Base-by-base conservation (phyloP, 2,329 filamentous ascomycete genomes). In the Ceratocystis lukuohia region DNA sequence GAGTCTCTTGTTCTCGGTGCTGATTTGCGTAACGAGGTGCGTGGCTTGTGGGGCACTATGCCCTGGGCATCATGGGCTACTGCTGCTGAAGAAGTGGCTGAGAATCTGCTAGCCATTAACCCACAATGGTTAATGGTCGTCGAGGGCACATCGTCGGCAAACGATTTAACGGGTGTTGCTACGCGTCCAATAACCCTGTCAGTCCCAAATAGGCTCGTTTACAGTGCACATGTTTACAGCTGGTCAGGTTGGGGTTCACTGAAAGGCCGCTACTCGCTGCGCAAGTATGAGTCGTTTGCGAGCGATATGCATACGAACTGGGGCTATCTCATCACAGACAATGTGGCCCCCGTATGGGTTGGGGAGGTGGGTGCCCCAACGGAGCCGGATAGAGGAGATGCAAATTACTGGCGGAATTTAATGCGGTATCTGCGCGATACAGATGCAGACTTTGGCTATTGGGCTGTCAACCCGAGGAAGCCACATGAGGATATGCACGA, bases 231-330 rank as follows among this genome's bases (percentile, higher is more conserved):
- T 73, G 84, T 88, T 25, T 88, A 88, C 72, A 77, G 79, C 41
- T 88, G 86, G 86, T 87, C 84, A 17, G 86, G 86, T 66, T 88
- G 86, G 86, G 84, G 85, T 46, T 83, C 80, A 70, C 72, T 78
- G 68, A 80, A 78, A 37, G 83, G 84, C 1, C 80, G 84, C 3
- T 88, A 85, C 72, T 77, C 81, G 7, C 81, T 82, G 73, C 80
- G 85, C 5, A 76, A 76, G 37, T 88, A 88, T 72, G 75, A 77
- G 10, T 84, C 82, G n/a, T 88, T 88, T 71, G 81, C 79, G 30
- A 73, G 77, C 65, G 78, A 84, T 64, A 88, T 88, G 85, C 77
- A 80, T 30, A 73, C 78, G 69, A 87, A 87, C 73, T 88, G 86
- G 86, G 85, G 76, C 2, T 88, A 85, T 71, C 78, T 88, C 25